A percentile compares a stretch with the other conserved stretches of the same genome.
Evolutionary conservation across 2,329 filamentous ascomycete genomes (phyloP).

Genomic region (Tympanopsis confertula): DNA sequence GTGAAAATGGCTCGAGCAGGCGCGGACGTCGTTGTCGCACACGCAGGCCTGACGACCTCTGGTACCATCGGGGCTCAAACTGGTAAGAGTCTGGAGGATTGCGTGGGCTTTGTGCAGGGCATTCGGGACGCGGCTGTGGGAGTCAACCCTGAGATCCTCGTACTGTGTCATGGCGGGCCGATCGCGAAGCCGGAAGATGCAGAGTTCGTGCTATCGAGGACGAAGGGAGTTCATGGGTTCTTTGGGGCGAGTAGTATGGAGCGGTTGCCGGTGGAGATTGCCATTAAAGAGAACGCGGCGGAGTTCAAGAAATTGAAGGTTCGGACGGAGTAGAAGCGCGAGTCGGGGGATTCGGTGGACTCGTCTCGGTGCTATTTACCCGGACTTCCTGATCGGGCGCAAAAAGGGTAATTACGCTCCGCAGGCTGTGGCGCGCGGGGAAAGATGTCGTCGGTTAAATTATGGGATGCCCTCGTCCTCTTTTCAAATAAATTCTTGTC

Average conservation of each 20-base stretch:
- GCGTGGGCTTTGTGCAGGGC: conserved; percentile 46
- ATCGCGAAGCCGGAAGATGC: conserved; percentile 55
- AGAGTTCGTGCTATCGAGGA: conserved; percentile 45
- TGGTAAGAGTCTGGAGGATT: conserved; percentile 52
- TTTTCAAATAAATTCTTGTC: too few relatives aligned
- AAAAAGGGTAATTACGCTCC: too few relatives aligned
- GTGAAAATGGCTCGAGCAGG: conserved; percentile 50
- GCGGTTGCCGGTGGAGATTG: conserved; percentile 53
- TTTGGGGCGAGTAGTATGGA: conserved; percentile 64
- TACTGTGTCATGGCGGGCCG: conserved; percentile 61
- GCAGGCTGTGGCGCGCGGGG: too few relatives aligned
- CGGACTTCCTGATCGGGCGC: too few relatives aligned
- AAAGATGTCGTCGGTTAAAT: too few relatives aligned
- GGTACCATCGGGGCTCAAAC: conserved; percentile 53
- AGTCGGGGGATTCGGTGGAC: too few relatives aligned
- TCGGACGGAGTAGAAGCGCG: background rate
- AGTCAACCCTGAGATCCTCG: conserved; percentile 46
- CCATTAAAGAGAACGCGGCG: conserved; percentile 45
- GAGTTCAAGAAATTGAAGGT: conserved; percentile 31
- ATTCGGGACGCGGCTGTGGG: conserved; percentile 48
- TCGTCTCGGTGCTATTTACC: too few relatives aligned
- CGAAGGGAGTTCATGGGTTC: conserved; percentile 58
- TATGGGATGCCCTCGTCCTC: too few relatives aligned
- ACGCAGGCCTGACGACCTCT: conserved; percentile 56
- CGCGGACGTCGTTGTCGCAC: conserved; percentile 56